Evolutionary conservation across 306 rosid genomes (phyloP).

Genomic region (Urtica urens): DNA sequence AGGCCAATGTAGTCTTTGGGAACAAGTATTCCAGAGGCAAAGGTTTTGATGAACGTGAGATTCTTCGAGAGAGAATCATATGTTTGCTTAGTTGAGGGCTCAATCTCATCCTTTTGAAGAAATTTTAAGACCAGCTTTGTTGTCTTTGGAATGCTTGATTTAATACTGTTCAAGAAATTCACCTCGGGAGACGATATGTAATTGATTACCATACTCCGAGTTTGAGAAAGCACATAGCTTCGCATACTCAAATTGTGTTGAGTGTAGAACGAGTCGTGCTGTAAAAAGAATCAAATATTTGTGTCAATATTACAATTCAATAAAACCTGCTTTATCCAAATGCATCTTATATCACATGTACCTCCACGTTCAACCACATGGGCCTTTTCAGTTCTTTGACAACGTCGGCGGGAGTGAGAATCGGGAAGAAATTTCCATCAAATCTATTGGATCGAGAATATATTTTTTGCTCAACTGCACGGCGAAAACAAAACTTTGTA

Average conservation of each 20-base stretch:
- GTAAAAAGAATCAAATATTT: constrained; percentile 27
- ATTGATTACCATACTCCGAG: constrained; percentile 28
- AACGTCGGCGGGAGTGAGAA: constrained; percentile 41
- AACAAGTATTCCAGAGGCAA: constrained; percentile 81
- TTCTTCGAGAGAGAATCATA: constrained; percentile 56
- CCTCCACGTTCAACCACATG: constrained; percentile 90
- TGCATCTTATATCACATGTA: constrained; percentile 6
- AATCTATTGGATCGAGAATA: constrained; percentile 27
- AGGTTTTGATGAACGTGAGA: constrained; percentile 67
- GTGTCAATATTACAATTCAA: no score
- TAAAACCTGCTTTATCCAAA: no score
- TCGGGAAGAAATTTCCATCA: constrained; percentile 23
- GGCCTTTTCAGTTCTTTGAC: constrained; percentile 14
- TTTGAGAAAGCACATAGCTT: constrained; percentile 36
- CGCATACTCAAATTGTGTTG: constrained; percentile 65
- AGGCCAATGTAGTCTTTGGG: constrained; percentile 85
- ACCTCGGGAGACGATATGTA: constrained; percentile 86
- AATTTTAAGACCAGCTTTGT: constrained; percentile 69
- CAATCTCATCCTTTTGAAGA: constrained; percentile 25
- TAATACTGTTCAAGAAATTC: constrained; percentile 53
- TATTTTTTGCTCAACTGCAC: constrained; percentile 59
- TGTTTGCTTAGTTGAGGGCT: constrained; percentile 62
- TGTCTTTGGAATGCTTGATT: constrained; percentile 33
- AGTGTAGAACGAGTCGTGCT: constrained; percentile 61
- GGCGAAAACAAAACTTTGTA: constrained; percentile 18